Base-by-base conservation (phyloP, 2,329 filamentous ascomycete species). In the Trichothecium roseum region DNA sequence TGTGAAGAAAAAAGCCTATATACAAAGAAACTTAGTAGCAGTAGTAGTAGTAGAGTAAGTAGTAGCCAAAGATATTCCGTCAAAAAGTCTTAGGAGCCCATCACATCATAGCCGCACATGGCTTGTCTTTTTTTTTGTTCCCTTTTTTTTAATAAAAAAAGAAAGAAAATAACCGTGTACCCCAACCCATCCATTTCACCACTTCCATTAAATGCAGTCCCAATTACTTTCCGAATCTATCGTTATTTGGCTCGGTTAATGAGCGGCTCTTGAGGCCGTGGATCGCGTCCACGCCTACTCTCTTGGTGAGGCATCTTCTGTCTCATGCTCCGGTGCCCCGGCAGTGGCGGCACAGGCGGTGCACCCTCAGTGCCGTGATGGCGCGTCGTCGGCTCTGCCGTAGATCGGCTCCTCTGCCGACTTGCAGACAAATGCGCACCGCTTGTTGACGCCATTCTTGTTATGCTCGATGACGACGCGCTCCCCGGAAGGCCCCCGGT, bases 401-500 rank as follows among this genome's bases (percentile, higher is more conserved):
- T 18, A 18, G 29, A n/a, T 10, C 18, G 22, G 16, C 31, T 18
- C n/a, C 15, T 16, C 10, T 16, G 31, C 16, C 31, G 15, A 17
- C 18, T 17, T 2, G 12, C 17, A 18, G 31, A 14, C 6, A 17
- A 18, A 12, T 16, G 18, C 6, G n/a, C 14, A 14, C 31, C 14
- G 16, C 16, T 22, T 17, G 24, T 36, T 1, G 29, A 15, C 5
- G 4, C 20, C 20, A 24, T 24, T 10, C 20, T 24, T 24, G 6
- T 24, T 24, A 24, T 10, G 10, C 20, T 10, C 6, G 20, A 24
- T 24, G 20, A 24, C 18, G 26, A 20, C 29, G 20, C 20, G 30
- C n/a, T 38, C 41, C 13, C 35, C 32, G 14, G 28, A 8, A 45
- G 40, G 18, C 46, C 50, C 8, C 56, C 46, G 35, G 49, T 60